phyloP scores from a whole-genome alignment of 1,139 yeast species.

The Torulaspora pretoriensis region DNA sequence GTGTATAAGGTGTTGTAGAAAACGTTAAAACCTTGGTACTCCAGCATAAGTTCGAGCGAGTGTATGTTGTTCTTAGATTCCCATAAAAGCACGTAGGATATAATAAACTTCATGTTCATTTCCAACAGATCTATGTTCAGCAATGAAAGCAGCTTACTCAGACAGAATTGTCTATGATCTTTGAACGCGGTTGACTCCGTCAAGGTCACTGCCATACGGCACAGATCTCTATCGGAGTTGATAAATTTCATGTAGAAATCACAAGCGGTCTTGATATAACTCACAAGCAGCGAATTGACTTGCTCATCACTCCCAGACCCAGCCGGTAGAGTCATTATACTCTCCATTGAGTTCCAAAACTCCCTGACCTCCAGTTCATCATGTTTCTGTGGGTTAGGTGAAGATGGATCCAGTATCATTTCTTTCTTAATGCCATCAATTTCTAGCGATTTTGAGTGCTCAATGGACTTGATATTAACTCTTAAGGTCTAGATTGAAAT shows the following conservation, averaged over 20 bases:
- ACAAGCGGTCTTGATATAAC: constrained; percentile 35
- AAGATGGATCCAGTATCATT: constrained; percentile 26
- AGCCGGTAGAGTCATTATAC: constrained; percentile 25
- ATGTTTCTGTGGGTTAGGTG: constrained; percentile 20
- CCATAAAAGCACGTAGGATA: constrained; percentile 48
- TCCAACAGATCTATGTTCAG: constrained; percentile 39
- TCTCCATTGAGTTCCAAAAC: constrained; percentile 37
- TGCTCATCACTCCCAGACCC: constrained; percentile 19
- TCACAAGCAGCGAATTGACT: constrained; percentile 35
- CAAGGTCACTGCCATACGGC: constrained; percentile 37
- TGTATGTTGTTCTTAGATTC: constrained; percentile 45
- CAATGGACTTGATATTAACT: no score
- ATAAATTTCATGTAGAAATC: constrained; percentile 36
- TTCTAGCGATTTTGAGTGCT: not conserved
- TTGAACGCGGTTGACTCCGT: constrained; percentile 39
- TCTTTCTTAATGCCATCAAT: constrained; percentile 4
- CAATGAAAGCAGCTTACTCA: constrained; percentile 45
- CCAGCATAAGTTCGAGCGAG: constrained; percentile 45
- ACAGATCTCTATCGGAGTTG: constrained; percentile 37
- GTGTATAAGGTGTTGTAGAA: constrained; percentile 41
- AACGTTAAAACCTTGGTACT: constrained; percentile 48
- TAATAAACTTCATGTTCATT: constrained; percentile 40
- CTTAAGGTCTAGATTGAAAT: not conserved
- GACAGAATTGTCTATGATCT: constrained; percentile 40
- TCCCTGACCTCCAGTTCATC: constrained; percentile 22